Evolutionary conservation across 331 rosid genomes (phyloP).

Genomic region (Saraca asoca): DNA sequence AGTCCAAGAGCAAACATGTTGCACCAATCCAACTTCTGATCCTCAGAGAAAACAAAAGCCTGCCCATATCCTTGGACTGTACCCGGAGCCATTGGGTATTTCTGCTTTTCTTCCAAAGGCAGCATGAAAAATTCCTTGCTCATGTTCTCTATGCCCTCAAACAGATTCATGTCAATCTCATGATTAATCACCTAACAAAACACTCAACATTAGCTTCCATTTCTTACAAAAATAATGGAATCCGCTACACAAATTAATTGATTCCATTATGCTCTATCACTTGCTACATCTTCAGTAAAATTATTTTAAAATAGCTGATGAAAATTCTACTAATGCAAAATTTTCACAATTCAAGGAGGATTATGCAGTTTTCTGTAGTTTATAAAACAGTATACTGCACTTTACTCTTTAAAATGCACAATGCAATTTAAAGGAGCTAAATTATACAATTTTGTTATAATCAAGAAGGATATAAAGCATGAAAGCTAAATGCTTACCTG

Average conservation of each 20-base stretch:
- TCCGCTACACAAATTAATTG: too few species aligned
- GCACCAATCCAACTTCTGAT: conserved; percentile 95
- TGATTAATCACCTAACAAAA: conserved; percentile 72
- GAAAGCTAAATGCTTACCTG: conserved; percentile 56
- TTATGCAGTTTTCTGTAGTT: not conserved
- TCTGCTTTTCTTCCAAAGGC: conserved; percentile 84
- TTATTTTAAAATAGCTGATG: too few species aligned
- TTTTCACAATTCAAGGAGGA: not conserved
- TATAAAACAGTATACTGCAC: too few species aligned
- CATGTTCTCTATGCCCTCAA: conserved; percentile 66
- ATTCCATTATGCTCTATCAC: too few species aligned
- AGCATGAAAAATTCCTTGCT: conserved; percentile 81
- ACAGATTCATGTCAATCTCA: conserved; percentile 61
- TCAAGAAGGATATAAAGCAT: too few species aligned
- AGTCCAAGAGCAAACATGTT: conserved; percentile 97
- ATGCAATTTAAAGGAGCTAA: too few species aligned
- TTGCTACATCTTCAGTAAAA: too few species aligned
- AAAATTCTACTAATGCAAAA: too few species aligned
- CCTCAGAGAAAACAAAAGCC: conserved; percentile 95
- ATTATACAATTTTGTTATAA: too few species aligned
- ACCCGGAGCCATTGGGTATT: conserved; percentile 87
- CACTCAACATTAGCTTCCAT: conserved; percentile 32
- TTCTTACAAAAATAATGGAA: not conserved
- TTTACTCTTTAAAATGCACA: too few species aligned
- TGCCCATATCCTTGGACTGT: conserved; percentile 95